Evolutionary conservation across 768 basidiomycete genomes (phyloP).

Genomic region (Crepidotus variabilis): DNA sequence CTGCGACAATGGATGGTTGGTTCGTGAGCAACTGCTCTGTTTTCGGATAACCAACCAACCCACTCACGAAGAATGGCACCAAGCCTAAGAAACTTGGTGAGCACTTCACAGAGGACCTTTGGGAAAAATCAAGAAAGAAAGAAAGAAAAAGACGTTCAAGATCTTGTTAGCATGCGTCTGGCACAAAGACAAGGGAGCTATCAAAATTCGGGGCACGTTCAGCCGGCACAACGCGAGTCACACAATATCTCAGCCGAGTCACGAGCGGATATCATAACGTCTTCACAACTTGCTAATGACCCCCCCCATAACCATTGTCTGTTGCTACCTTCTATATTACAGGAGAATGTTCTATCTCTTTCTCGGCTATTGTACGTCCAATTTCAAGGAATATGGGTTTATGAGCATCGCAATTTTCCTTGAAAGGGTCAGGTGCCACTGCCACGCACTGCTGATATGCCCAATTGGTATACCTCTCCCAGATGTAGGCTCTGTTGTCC

Average conservation of each 20-base stretch:
- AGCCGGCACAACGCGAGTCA: not conserved
- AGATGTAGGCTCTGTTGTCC: not conserved
- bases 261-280: not conserved
- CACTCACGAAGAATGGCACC: constrained; percentile 24
- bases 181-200: not conserved
- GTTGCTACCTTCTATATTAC: not conserved
- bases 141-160: constrained; percentile 17
- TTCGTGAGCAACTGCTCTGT: constrained; percentile 5
- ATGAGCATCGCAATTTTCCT: not conserved
- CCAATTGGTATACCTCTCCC: not conserved
- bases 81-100: constrained; percentile 24
- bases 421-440: not conserved
- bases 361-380: not conserved
- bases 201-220: not conserved
- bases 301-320: not conserved
- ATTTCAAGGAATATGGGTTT: not conserved
- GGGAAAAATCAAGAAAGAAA: constrained; percentile 12
- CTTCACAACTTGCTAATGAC: not conserved
- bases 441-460: not conserved
- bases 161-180: not conserved
- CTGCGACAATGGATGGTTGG: constrained; percentile 7
- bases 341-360: not conserved
- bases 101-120: constrained; percentile 24
- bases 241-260: not conserved
- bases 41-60: constrained; percentile 1